Conservation (phyloP, 2,329 filamentous ascomycete genomes). For the Madurella fahalii region DNA sequence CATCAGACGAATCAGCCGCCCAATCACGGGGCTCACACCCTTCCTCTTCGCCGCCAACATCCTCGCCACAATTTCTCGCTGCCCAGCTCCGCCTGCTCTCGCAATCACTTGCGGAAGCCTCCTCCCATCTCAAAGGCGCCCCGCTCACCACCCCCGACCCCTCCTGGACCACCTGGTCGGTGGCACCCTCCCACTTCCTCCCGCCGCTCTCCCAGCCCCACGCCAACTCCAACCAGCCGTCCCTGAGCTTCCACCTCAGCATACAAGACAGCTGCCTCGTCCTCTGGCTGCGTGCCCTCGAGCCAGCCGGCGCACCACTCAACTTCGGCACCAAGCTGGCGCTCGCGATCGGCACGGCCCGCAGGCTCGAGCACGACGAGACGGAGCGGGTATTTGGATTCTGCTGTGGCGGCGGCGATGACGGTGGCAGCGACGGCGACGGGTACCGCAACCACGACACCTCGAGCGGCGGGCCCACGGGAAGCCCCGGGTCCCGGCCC, state of each 20-base stretch:
- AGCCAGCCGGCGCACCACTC: conserved; percentile 59
- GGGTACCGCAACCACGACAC: background rate
- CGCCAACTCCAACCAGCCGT: conserved; percentile 31
- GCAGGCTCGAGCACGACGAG: conserved; percentile 72
- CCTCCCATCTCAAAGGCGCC: conserved; percentile 53
- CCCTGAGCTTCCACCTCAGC: conserved; percentile 69
- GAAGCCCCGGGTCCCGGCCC: background rate
- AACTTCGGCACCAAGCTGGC: conserved; percentile 64
- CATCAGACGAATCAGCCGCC: conserved; percentile 50
- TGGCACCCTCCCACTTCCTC: conserved; percentile 41
- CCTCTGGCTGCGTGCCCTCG: conserved; percentile 65
- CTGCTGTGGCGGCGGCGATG: conserved; percentile 29
- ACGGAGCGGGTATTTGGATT: conserved; percentile 71
- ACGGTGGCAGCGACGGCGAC: background rate
- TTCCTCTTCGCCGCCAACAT: background rate
- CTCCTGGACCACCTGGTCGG: conserved; percentile 43
- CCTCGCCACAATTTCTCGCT: conserved; percentile 49
- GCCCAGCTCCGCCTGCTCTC: conserved; percentile 54
- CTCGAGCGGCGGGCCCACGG: background rate
- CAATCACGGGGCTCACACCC: conserved; percentile 48
- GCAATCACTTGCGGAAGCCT: conserved; percentile 50
- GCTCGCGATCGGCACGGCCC: conserved; percentile 61
- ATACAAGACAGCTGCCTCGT: conserved; percentile 68
- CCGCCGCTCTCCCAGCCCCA: conserved; percentile 29
- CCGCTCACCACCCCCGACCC: conserved; percentile 37